Evolutionary conservation across 108 stramenopile genomes (phyloP).

Genomic region (Nannochloropsis gaditana): DNA sequence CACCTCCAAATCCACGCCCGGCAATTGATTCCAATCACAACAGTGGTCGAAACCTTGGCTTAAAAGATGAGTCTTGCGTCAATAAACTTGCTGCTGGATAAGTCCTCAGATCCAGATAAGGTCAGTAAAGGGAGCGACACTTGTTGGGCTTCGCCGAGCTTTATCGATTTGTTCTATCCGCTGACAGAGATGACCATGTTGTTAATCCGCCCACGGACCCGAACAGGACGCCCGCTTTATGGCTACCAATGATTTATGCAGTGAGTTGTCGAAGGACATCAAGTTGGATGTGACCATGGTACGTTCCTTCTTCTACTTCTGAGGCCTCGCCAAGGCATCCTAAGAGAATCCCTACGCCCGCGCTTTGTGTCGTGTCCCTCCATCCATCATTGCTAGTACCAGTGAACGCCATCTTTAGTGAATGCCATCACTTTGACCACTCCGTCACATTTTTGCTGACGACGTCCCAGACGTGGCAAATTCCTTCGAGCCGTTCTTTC

Average conservation of each 20-base stretch:
- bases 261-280: constrained; percentile 62
- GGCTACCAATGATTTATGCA: constrained; percentile 94
- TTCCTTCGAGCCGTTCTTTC: background rate
- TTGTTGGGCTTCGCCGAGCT: no score
- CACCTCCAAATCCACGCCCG: no score
- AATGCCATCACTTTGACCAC: background rate
- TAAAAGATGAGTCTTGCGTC: background rate
- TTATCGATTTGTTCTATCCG: no score
- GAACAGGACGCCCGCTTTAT: constrained; percentile 90
- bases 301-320: background rate
- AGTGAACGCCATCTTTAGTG: background rate
- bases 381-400: background rate
- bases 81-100: constrained; percentile 49
- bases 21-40: no score
- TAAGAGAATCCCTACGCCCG: background rate
- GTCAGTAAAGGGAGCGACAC: background rate
- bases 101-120: constrained; percentile 56
- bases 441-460: background rate
- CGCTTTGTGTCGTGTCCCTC: background rate
- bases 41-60: no score
- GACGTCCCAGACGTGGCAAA: background rate
- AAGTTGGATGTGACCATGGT: constrained; percentile 39
- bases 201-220: no score
- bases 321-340: background rate
- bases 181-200: no score